Evolutionary conservation across 139 green algal genomes (phyloP), one percentile per base, ranked within the genome.

Genomic region (Chlorella sp.): DNA sequence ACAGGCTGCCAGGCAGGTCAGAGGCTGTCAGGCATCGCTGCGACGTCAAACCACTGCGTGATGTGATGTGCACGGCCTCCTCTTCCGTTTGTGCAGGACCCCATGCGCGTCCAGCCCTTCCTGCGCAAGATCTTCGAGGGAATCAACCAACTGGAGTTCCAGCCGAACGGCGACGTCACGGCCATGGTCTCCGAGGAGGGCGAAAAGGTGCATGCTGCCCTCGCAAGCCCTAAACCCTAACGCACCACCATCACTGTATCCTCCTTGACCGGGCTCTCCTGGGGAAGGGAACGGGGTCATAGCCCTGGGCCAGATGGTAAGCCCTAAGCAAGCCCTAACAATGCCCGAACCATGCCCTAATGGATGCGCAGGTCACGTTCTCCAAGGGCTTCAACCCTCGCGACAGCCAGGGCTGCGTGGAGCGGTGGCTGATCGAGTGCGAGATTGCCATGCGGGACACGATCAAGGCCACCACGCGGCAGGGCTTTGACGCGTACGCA

Each of bases 41-140:
- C n/a, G n/a, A n/a, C n/a, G n/a, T n/a, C n/a, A n/a, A n/a, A n/a
- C n/a, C n/a, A n/a, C n/a, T n/a, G n/a, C n/a, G n/a, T n/a, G n/a
- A n/a, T n/a, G n/a, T n/a, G n/a, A n/a, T n/a, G n/a, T n/a, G n/a
- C n/a, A n/a, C n/a, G n/a, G n/a, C n/a, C n/a, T n/a, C n/a, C n/a
- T n/a, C n/a, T n/a, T n/a, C n/a, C n/a, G n/a, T n/a, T n/a, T n/a
- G n/a, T n/a, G n/a, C 63, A 69, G 80, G 90, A 95, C 79, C 90
- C 90, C 22, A 79, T 83, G 61, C 83, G 87, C 22, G 90, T 95
- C 71, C 88, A 93, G 83, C 90, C 90, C 49, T 95, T 91, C 79
- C 71, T 93, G 62, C 81, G 82, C 31, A 95, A 95, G 78, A 88
- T 91, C 75, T 95, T 95, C 68, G 90, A 95, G 75, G 88, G 87